These are phyloP conservation scores for Pythium scleroteichum DNA, from an alignment of 352 stramenopile genomes.

Conservation along the genomic window DNA sequence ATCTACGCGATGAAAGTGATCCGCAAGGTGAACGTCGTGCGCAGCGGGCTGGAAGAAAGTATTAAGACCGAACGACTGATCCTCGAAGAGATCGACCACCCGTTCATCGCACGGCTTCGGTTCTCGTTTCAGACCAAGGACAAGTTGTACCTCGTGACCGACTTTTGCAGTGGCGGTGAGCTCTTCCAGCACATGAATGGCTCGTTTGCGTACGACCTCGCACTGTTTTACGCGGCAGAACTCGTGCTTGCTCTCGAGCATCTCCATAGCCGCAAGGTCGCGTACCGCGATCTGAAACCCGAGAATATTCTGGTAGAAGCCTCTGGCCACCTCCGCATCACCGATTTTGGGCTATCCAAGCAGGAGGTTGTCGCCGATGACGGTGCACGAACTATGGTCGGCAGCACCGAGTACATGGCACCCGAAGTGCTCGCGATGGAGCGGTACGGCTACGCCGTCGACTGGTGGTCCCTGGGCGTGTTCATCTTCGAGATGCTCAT, in stretches of 20 bases:
- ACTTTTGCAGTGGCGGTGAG: conserved; percentile 94
- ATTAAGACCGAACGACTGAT: conserved; percentile 98
- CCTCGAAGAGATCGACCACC: conserved; percentile 96
- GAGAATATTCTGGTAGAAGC: conserved; percentile 93
- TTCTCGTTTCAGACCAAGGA: conserved; percentile 97
- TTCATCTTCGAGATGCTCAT: conserved; percentile 92
- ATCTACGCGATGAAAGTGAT: conserved; percentile 99
- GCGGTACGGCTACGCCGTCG: conserved; percentile 84
- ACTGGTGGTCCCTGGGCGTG: conserved; percentile 93
- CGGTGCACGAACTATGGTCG: conserved; percentile 68
- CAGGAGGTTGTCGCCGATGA: conserved; percentile 73
- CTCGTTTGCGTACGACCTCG: conserved; percentile 66
- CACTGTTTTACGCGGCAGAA: conserved; percentile 96
- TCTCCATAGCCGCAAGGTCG: conserved; percentile 93
- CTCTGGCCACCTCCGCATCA: conserved; percentile 95
- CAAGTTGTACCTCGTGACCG: conserved; percentile 89
- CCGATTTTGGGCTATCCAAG: conserved; percentile 94
- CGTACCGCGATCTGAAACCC: conserved; percentile 97
- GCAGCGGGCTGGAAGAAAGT: conserved; percentile 92
- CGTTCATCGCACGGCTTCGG: conserved; percentile 97
- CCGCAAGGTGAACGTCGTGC: conserved; percentile 94
- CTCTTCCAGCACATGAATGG: conserved; percentile 98
- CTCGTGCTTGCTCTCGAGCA: conserved; percentile 94
- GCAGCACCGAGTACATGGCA: conserved; percentile 90
- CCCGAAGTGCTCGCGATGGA: conserved; percentile 80